These are phyloP conservation scores for Salix suchowensis DNA, from an alignment of 345 rosid genomes.

Conservation along the genomic window DNA sequence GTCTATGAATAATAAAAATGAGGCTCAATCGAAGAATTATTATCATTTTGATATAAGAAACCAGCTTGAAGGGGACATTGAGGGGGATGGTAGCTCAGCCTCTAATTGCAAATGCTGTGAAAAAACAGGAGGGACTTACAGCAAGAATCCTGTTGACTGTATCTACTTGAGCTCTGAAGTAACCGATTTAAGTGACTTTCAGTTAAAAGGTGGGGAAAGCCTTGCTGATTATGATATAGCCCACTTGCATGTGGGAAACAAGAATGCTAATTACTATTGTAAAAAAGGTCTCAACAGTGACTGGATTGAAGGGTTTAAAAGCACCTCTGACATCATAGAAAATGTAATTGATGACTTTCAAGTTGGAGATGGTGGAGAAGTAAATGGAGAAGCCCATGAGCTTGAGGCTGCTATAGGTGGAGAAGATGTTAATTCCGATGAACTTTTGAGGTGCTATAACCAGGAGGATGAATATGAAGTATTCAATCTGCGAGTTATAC, in stretches of 20 bases:
- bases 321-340: conserved; percentile 10
- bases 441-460: conserved; percentile 33
- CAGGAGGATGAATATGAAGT: conserved; percentile 73
- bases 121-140: conserved; percentile 12
- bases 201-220: conserved; percentile 15
- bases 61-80: conserved; percentile 12
- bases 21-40: conserved; percentile 19
- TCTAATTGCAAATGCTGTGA: conserved; percentile 23
- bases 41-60: conserved; percentile 24
- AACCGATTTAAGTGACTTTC: conserved; percentile 19
- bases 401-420: conserved; percentile 29
- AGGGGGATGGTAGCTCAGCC: conserved; percentile 12
- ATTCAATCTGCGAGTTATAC: conserved; percentile 75
- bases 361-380: conserved; percentile 22
- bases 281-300: conserved; percentile 11
- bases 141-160: conserved; percentile 15
- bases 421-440: conserved; percentile 39
- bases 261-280: conserved; percentile 11
- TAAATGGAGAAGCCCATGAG: conserved; percentile 30
- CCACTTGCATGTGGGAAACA: conserved; percentile 6
- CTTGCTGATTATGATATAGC: conserved; percentile 10
- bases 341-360: conserved; percentile 14
- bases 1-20: conserved; percentile 15
- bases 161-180: conserved; percentile 19
- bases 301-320: conserved; percentile 25